A percentile compares a stretch with the other conserved stretches of the same genome.
Conservation (phyloP, 495 filamentous ascomycete species). For the Apiosordaria backusii region DNA sequence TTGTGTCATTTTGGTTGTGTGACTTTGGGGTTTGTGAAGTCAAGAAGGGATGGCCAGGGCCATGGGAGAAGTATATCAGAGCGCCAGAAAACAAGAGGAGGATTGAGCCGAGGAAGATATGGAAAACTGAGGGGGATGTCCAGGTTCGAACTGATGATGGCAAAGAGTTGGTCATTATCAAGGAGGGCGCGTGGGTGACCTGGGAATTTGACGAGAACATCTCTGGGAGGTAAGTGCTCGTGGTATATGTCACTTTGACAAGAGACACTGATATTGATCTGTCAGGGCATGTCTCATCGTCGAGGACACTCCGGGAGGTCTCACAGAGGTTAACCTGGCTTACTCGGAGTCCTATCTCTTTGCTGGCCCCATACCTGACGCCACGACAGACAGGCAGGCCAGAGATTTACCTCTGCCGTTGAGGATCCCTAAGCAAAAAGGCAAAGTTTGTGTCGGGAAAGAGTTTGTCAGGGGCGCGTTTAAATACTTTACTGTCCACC, state of each 20-base stretch:
- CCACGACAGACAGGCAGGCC: conserved; percentile 30
- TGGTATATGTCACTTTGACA: not conserved
- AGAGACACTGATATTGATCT: not conserved
- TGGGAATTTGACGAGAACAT: conserved; percentile 42
- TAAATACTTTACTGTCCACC: conserved; percentile 39
- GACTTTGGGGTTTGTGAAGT: not conserved
- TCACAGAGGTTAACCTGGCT: conserved; percentile 28
- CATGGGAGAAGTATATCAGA: conserved; percentile 36
- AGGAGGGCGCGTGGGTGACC: conserved; percentile 34
- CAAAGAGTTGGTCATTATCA: conserved; percentile 22
- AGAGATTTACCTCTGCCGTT: conserved; percentile 34
- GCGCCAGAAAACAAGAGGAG: conserved; percentile 32
- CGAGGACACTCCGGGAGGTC: conserved; percentile 20
- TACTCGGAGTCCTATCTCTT: conserved; percentile 39
- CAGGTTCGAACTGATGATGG: conserved; percentile 4
- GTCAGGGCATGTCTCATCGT: conserved; percentile 29
- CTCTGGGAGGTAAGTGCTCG: conserved; percentile 32
- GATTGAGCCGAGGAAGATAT: conserved; percentile 26
- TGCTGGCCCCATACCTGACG: conserved; percentile 31
- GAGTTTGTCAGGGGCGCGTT: conserved; percentile 37
- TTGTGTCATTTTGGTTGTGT: not conserved
- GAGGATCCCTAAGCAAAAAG: conserved; percentile 23
- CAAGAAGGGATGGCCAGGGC: conserved; percentile 21
- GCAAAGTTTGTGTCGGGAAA: conserved; percentile 28
- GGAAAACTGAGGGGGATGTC: conserved; percentile 26